Evolutionary conservation across 1,284 basidiomycete genomes (phyloP).

Genomic region (Cystobasidium pallidum): DNA sequence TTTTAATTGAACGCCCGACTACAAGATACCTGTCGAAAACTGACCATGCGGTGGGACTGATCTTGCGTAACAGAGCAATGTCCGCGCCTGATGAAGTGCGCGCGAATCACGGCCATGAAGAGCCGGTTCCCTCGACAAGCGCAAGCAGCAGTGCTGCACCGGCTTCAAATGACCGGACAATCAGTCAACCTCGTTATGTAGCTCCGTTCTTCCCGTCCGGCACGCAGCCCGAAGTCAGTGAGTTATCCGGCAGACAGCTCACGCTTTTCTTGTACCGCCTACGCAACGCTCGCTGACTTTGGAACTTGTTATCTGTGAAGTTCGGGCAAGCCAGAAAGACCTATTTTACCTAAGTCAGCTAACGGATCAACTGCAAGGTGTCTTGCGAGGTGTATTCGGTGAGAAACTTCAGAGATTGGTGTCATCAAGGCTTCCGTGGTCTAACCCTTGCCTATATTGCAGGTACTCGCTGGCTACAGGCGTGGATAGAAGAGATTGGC

Average conservation of each 20-base stretch:
- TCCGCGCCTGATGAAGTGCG: constrained; percentile 14
- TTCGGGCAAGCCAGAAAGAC: constrained; percentile 57
- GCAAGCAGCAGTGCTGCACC: not conserved
- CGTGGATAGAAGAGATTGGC: constrained; percentile 53
- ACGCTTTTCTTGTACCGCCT: not conserved
- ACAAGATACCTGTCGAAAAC: too few relatives aligned
- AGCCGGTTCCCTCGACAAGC: not conserved
- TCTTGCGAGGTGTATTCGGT: constrained; percentile 54
- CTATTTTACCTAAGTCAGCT: constrained; percentile 56
- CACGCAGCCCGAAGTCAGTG: constrained; percentile 56
- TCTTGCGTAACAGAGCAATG: not conserved
- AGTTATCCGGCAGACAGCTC: not conserved
- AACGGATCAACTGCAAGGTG: constrained; percentile 55
- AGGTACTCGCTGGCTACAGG: constrained; percentile 56
- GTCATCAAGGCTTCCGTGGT: not conserved
- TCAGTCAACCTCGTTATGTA: constrained; percentile 22
- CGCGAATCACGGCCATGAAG: constrained; percentile 17
- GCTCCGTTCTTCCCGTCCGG: constrained; percentile 54
- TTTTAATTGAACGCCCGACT: too few relatives aligned
- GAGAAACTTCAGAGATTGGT: not conserved
- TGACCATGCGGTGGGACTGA: constrained; percentile 6
- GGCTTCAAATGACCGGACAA: constrained; percentile 21
- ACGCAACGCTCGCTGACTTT: not conserved
- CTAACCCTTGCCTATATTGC: not conserved
- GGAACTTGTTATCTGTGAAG: constrained; percentile 34